These are phyloP conservation scores for Claviceps digitariae DNA, from an alignment of 2,329 filamentous ascomycete genomes.

Conservation along the genomic window DNA sequence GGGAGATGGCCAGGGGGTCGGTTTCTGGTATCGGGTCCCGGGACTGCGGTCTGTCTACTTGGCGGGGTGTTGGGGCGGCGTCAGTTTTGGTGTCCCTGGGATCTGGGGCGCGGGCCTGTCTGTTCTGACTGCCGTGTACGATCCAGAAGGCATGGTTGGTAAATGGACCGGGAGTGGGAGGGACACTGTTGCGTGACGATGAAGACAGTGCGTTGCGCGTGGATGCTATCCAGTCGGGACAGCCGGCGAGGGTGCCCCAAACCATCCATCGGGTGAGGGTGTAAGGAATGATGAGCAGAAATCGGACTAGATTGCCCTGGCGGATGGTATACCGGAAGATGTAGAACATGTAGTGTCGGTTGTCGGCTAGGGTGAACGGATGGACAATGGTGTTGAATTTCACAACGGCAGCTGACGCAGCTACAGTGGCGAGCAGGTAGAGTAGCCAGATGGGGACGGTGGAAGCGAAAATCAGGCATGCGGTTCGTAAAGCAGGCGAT, in stretches of 20 bases:
- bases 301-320: conserved; percentile 48
- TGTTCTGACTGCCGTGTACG: not conserved
- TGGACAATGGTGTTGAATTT: conserved; percentile 86
- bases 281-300: conserved; percentile 57
- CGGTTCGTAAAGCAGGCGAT: conserved; percentile 4
- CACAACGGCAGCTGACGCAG: conserved; percentile 36
- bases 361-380: conserved; percentile 91
- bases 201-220: conserved; percentile 1
- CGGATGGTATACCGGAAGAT: conserved; percentile 75
- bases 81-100: conserved; percentile 3
- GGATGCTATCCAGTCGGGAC: conserved; percentile 11
- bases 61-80: not conserved
- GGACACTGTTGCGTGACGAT: not conserved
- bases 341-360: conserved; percentile 96
- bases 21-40: conserved; percentile 11
- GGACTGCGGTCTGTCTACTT: conserved; percentile 1
- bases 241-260: conserved; percentile 47
- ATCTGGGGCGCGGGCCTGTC: conserved; percentile 5
- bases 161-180: conserved; percentile 1
- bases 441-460: conserved; percentile 21
- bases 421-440: conserved; percentile 22
- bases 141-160: conserved; percentile 17
- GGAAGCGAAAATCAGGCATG: conserved; percentile 13
- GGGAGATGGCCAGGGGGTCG: conserved; percentile 15
- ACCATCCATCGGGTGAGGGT: conserved; percentile 54